phyloP scores from a whole-genome alignment of 371 early-diverging fungal species.

The Phascolomyces articulosus region DNA sequence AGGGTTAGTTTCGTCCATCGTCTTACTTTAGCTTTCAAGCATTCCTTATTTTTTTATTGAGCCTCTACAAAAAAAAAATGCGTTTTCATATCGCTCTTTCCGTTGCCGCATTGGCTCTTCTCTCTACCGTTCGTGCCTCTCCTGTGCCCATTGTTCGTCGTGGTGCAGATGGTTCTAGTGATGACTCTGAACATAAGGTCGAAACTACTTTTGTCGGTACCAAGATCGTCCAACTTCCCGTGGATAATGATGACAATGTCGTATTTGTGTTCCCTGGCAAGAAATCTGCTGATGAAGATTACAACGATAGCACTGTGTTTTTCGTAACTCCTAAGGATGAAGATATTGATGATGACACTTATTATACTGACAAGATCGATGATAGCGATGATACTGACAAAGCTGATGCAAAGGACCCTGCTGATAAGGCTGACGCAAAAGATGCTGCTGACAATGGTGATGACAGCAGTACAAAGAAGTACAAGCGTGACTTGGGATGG shows the following conservation, averaged over 20 bases:
- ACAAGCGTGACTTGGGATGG: too few species aligned
- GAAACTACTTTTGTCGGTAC: background rate
- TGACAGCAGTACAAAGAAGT: too few species aligned
- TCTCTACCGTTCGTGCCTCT: background rate
- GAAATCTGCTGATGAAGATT: background rate
- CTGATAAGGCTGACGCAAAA: background rate
- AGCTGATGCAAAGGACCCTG: background rate
- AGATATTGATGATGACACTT: background rate
- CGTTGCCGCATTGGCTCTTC: conserved; percentile 2
- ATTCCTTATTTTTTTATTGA: too few species aligned
- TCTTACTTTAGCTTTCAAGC: too few species aligned
- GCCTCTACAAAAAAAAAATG: background rate
- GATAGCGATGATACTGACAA: background rate
- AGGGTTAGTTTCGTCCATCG: too few species aligned
- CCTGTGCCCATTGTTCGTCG: background rate
- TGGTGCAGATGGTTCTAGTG: background rate
- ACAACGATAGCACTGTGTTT: background rate
- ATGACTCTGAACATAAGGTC: background rate
- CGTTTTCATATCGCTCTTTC: background rate
- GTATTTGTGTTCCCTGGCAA: background rate
- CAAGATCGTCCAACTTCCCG: background rate
- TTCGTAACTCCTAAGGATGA: background rate
- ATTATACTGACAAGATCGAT: background rate
- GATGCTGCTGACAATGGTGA: too few species aligned
- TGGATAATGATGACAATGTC: background rate